phyloP scores from a whole-genome alignment of 2,329 filamentous ascomycete species.

The Trichoderma afroharzianum region DNA sequence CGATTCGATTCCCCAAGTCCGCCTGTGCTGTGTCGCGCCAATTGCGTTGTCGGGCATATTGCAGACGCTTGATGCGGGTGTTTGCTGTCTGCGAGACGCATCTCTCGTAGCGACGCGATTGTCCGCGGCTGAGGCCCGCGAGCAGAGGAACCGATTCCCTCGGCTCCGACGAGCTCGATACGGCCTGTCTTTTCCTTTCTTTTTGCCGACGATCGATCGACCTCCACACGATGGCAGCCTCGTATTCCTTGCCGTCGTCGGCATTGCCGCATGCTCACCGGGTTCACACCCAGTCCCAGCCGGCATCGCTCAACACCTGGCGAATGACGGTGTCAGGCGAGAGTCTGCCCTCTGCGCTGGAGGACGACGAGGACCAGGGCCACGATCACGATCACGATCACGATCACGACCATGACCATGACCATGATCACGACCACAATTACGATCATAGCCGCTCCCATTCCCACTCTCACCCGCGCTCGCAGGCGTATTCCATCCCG shows the following conservation, averaged over 20 bases:
- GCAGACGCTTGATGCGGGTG: slow-evolving; percentile 4
- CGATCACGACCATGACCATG: slow-evolving; percentile 21
- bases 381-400: slow-evolving; percentile 27
- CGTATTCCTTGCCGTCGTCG: slow-evolving; percentile 52
- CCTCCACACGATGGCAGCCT: slow-evolving; percentile 42
- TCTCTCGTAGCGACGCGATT: slow-evolving; percentile 14
- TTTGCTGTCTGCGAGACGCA: neutral
- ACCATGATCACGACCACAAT: slow-evolving; percentile 27
- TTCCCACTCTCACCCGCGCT: neutral
- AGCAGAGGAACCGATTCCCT: neutral
- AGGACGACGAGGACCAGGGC: slow-evolving; percentile 29
- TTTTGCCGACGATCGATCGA: neutral
- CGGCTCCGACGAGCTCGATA: neutral
- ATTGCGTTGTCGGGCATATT: slow-evolving; percentile 1
- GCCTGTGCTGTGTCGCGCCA: neutral
- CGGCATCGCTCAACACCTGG: slow-evolving; percentile 38
- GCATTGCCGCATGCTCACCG: slow-evolving; percentile 47
- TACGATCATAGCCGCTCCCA: slow-evolving; percentile 27
- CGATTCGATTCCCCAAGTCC: neutral
- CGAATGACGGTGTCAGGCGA: slow-evolving; percentile 34
- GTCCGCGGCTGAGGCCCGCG: neutral
- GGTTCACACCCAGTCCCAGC: slow-evolving; percentile 39
- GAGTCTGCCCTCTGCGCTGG: slow-evolving; percentile 29
- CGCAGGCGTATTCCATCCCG: slow-evolving; percentile 25
- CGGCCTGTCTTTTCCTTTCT: neutral